phyloP scores from a whole-genome alignment of 164 flowering plant species.

The Houttuynia cordata region DNA sequence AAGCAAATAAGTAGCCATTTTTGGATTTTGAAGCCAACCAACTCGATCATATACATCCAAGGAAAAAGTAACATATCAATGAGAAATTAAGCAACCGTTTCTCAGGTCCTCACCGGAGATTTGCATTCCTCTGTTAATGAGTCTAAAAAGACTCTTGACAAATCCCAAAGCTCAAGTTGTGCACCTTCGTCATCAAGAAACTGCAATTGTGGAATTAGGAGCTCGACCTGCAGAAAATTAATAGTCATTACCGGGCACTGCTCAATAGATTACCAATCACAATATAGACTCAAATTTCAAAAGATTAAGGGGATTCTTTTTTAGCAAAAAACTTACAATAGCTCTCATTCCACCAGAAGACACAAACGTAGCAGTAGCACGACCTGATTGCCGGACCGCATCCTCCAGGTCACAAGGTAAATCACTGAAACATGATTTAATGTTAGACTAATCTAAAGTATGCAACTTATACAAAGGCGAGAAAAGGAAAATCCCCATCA shows the following conservation, averaged over 20 bases:
- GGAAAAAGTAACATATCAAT: background rate
- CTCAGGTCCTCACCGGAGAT: constrained; percentile 42
- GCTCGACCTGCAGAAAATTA: constrained; percentile 59
- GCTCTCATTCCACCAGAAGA: constrained; percentile 89
- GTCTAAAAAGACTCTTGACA: constrained; percentile 76
- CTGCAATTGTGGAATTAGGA: constrained; percentile 84
- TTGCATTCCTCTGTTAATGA: constrained; percentile 74
- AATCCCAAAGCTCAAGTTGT: constrained; percentile 91
- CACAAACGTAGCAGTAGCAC: constrained; percentile 65
- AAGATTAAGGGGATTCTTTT: no score
- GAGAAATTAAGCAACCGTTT: background rate
- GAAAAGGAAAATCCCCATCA: background rate
- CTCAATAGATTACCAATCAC: no score
- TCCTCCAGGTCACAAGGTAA: constrained; percentile 93
- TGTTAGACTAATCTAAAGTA: background rate
- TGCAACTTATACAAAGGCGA: no score
- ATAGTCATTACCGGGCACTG: background rate
- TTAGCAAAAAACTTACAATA: constrained; percentile 42
- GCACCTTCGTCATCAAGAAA: constrained; percentile 99
- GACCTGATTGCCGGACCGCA: constrained; percentile 80
- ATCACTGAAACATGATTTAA: constrained; percentile 45
- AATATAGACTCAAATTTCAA: no score
- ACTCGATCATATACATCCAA: background rate
- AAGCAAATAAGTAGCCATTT: no score
- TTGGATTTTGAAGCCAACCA: no score